Evolutionary conservation across 148 eudicot species (phyloP).

Genomic region (Chenopodium berlandieri): DNA sequence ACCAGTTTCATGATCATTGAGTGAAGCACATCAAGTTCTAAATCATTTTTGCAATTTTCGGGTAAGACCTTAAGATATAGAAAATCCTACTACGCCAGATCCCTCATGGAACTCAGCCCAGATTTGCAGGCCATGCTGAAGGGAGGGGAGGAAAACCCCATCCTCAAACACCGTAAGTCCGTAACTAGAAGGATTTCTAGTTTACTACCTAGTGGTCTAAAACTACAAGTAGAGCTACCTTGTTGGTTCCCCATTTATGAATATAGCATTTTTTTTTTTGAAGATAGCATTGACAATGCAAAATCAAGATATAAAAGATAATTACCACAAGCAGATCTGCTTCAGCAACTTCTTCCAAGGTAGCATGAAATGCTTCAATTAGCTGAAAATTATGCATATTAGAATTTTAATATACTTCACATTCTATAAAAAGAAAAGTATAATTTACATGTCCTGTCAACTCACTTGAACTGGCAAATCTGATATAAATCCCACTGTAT

Average conservation of each 20-base stretch:
- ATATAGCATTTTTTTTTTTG: no score
- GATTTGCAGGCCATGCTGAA: not conserved
- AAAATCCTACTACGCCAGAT: not conserved
- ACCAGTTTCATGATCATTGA: not conserved
- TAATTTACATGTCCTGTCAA: slow-evolving; percentile 10
- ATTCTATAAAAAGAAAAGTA: not conserved
- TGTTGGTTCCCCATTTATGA: not conserved
- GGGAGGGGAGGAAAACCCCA: not conserved
- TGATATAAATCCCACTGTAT: slow-evolving; percentile 96
- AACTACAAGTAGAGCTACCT: not conserved
- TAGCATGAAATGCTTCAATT: slow-evolving; percentile 96
- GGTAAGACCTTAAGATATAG: no score
- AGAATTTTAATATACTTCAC: not conserved
- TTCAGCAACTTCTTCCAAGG: slow-evolving; percentile 95
- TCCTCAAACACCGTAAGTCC: no score
- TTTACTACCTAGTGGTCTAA: no score
- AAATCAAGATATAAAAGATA: not conserved
- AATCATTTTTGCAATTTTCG: no score
- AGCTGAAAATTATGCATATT: slow-evolving; percentile 42
- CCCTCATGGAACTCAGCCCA: not conserved
- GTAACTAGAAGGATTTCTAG: not conserved
- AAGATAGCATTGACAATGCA: not conserved
- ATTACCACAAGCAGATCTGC: slow-evolving; percentile 96
- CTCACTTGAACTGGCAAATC: slow-evolving; percentile 91
- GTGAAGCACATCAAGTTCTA: no score